phyloP scores from a whole-genome alignment of 2,329 filamentous ascomycete genomes.

The Aspergillus sp. region DNA sequence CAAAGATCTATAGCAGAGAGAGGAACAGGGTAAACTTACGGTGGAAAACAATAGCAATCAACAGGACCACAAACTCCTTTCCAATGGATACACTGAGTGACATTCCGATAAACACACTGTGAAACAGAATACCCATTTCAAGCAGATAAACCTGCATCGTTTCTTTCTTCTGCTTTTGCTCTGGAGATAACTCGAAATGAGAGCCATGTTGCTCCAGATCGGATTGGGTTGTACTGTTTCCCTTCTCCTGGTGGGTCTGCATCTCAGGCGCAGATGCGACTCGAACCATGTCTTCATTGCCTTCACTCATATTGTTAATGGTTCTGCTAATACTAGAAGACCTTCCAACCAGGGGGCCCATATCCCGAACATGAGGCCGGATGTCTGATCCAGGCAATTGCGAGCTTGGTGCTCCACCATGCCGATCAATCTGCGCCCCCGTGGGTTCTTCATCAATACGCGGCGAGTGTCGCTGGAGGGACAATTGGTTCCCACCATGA shows the following conservation, averaged over 20 bases:
- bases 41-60: conserved; percentile 38
- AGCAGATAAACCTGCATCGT: conserved; percentile 72
- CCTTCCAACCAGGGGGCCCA: conserved; percentile 27
- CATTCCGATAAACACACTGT: conserved; percentile 58
- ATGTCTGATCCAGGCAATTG: too few species aligned
- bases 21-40: conserved; percentile 22
- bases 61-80: conserved; percentile 33
- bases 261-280: conserved; percentile 23
- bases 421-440: too few species aligned
- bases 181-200: conserved; percentile 2
- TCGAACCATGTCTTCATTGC: conserved; percentile 21
- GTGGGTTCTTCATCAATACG: too few species aligned
- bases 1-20: not conserved
- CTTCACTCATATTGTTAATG: conserved; percentile 28
- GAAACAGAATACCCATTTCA: conserved; percentile 76
- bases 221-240: not conserved
- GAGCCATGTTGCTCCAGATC: conserved; percentile 14
- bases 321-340: conserved; percentile 30
- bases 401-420: too few species aligned
- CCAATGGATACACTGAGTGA: conserved; percentile 36
- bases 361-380: not conserved
- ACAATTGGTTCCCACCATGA: conserved; percentile 5
- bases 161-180: conserved; percentile 57
- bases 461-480: conserved; percentile 24
- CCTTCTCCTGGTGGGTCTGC: not conserved